These are phyloP conservation scores for Gentiana macrophylla DNA, from an alignment of 257 asterid genomes.

Conservation along the genomic window DNA sequence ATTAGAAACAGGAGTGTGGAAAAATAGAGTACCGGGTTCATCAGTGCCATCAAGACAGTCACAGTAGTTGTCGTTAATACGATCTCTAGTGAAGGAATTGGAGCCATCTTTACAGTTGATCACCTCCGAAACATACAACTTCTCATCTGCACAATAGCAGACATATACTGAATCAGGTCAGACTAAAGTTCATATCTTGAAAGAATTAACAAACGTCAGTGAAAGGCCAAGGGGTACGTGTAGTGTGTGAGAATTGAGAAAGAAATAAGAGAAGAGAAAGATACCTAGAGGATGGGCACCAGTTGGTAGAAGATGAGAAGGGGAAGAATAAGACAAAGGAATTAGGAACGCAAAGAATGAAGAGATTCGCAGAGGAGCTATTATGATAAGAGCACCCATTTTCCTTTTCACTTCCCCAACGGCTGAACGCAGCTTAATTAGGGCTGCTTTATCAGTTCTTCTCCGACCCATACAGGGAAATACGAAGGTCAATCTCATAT, in stretches of 20 bases:
- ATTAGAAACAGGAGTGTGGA: too few relatives aligned
- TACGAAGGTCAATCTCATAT: too few relatives aligned
- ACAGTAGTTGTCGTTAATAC: slow-evolving; percentile 74
- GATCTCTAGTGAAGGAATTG: slow-evolving; percentile 54
- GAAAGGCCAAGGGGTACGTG: background rate
- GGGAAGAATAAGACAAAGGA: slow-evolving; percentile 22
- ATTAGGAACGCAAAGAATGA: slow-evolving; percentile 2
- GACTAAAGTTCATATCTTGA: background rate
- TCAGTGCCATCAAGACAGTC: slow-evolving; percentile 91
- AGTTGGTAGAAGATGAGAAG: slow-evolving; percentile 19
- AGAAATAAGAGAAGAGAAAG: background rate
- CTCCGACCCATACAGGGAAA: too few relatives aligned
- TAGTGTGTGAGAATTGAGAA: background rate
- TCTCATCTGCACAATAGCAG: slow-evolving; percentile 44
- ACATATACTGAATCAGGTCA: background rate
- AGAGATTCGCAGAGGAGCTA: slow-evolving; percentile 4
- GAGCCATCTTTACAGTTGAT: slow-evolving; percentile 85
- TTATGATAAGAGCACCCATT: slow-evolving; percentile 10
- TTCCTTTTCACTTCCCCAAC: too few relatives aligned
- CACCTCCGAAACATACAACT: slow-evolving; percentile 44
- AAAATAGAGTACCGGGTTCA: slow-evolving; percentile 60
- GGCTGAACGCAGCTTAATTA: too few relatives aligned
- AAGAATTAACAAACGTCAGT: background rate
- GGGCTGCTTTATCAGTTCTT: too few relatives aligned
- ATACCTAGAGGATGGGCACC: slow-evolving; percentile 85